phyloP scores from a whole-genome alignment of 371 early-diverging fungal species.

The Chytridium lagenaria region DNA sequence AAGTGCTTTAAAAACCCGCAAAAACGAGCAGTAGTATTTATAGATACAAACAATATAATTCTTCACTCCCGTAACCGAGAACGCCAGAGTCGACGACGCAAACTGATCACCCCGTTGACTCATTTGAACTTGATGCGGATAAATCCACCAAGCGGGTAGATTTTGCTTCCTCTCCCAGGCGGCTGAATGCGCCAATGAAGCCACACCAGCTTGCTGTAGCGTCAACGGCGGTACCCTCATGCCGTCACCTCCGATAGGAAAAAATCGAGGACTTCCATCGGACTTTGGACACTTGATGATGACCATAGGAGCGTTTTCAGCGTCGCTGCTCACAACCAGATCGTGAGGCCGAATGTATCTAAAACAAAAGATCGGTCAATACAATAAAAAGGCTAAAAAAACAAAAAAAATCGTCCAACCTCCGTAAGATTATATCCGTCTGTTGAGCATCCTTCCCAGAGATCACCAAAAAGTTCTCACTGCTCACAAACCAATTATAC shows the following conservation, averaged over 20 bases:
- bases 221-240: constrained; percentile 85
- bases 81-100: constrained; percentile 87
- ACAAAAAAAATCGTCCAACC: constrained; percentile 66
- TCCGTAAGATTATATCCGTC: constrained; percentile 95
- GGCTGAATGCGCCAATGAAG: constrained; percentile 94
- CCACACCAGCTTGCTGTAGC: constrained; percentile 93
- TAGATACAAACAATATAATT: constrained; percentile 64
- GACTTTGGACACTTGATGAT: constrained; percentile 69
- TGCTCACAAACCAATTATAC: constrained; percentile 97
- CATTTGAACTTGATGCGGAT: constrained; percentile 49
- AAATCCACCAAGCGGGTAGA: constrained; percentile 96
- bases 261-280: constrained; percentile 2
- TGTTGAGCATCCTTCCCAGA: constrained; percentile 97
- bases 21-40: too few species aligned
- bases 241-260: neutral
- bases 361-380: neutral
- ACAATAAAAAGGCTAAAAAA: too few species aligned
- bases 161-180: constrained; percentile 99
- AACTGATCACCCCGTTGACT: neutral
- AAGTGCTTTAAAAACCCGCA: too few species aligned
- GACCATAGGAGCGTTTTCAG: constrained; percentile 95
- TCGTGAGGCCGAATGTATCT: constrained; percentile 63
- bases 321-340: constrained; percentile 96
- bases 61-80: constrained; percentile 98
- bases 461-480: constrained; percentile 94